Evolutionary conservation across 129 eudicot genomes (phyloP), one percentile per base, ranked within the genome.

Genomic region (Escallonia rubra): DNA sequence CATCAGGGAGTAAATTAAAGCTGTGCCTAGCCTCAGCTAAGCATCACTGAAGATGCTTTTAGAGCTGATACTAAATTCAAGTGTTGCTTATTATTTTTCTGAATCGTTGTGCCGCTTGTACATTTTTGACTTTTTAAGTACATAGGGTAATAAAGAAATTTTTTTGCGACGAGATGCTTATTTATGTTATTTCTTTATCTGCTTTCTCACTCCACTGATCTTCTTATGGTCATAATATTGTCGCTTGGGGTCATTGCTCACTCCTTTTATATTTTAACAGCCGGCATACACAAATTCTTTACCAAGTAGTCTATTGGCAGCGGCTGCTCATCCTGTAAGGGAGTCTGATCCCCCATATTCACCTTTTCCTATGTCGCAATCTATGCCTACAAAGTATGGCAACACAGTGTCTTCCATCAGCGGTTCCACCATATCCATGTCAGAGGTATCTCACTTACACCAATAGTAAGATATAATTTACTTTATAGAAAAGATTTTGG

Each of bases 281-380:
- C 88, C 77, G 63, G 75, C 79, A 7, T 80, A 88, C 72, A 66
- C 95, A 48, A 87, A 82, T 60, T 80, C 95, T 0, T 76, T 93
- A 58, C 96, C 95, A 16, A 79, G 77, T 69, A 44, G 90, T 44
- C 67, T 88, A 60, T 79, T 84, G 78, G 83, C 95, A 10, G 85
- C 87, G 66, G 86, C 86, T 76, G 90, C 72, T 42, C 83, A 84
- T 64, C 81, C 87, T 38, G 79, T 67, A 10, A 80, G 96, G 69
- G 98, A 93, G 67, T 65, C 90, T 64, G 98, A 93, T 51, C 79
- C 86, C 49, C 83, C 90, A 60, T 89, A 93, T 79, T 86, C 95
- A 13, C 90, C 78, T 6, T 89, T 93, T 59, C 88, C 95, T 38
- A 67, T 80, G 41, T 43, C 88, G 3, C 98, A 89, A 43, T 80